Conservation (phyloP, 2,329 filamentous ascomycete species). For the Raffaelea albimanens region DNA sequence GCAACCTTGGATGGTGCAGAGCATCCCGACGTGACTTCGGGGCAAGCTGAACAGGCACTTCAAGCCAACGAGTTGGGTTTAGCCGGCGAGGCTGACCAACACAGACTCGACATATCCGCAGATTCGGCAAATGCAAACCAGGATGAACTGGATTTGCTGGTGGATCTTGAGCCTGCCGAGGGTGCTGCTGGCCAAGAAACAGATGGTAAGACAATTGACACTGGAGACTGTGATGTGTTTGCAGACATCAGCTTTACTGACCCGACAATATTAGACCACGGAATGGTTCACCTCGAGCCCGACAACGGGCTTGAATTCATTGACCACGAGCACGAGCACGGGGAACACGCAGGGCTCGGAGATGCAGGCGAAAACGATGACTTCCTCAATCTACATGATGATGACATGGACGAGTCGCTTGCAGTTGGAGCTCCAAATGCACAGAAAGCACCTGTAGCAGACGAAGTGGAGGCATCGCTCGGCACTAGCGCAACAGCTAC, state of each 20-base stretch:
- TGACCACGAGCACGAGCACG: not conserved
- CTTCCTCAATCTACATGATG: constrained; percentile 9
- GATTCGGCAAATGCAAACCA: not conserved
- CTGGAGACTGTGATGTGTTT: not conserved
- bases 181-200: constrained; percentile 1
- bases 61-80: not conserved
- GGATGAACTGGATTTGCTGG: constrained; percentile 8
- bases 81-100: not conserved
- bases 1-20: not conserved
- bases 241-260: not conserved
- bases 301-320: constrained; percentile 4
- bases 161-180: constrained; percentile 2
- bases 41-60: not conserved
- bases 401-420: not conserved
- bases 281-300: constrained; percentile 4
- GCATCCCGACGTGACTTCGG: not conserved
- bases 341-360: not conserved
- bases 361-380: constrained; percentile 4
- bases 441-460: not conserved
- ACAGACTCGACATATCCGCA: not conserved
- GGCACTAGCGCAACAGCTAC: constrained; percentile 20
- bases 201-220: constrained; percentile 4
- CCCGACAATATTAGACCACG: not conserved
- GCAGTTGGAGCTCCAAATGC: not conserved
- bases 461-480: constrained; percentile 1